Conservation (phyloP, 192 early-diverging fungal species). For the Coemansia sp. region DNA sequence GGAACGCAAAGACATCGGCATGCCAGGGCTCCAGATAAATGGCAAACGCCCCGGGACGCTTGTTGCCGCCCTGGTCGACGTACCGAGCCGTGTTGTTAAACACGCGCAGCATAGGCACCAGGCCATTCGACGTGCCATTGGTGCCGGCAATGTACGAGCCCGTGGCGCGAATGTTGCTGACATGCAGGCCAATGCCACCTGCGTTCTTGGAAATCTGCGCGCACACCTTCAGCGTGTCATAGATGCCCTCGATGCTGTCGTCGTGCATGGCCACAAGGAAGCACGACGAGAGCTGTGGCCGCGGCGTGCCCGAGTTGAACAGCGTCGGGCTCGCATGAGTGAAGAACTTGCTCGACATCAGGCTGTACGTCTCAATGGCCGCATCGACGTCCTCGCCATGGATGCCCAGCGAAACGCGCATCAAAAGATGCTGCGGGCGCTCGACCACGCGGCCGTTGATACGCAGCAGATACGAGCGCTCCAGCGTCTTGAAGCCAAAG, state of each 20-base stretch:
- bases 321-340: constrained; percentile 97
- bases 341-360: constrained; percentile 91
- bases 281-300: constrained; percentile 92
- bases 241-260: constrained; percentile 97
- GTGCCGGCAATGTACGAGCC: constrained; percentile 98
- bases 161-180: constrained; percentile 92
- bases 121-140: constrained; percentile 94
- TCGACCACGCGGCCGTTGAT: constrained; percentile 87
- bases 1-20: constrained; percentile 93
- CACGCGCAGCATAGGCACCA: constrained; percentile 96
- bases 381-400: constrained; percentile 87
- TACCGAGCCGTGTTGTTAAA: constrained; percentile 98
- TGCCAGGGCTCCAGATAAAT: constrained; percentile 99
- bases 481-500: constrained; percentile 99
- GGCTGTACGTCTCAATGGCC: constrained; percentile 92
- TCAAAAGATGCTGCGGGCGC: constrained; percentile 96
- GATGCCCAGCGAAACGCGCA: constrained; percentile 97
- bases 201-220: constrained; percentile 98
- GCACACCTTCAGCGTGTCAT: constrained; percentile 94
- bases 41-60: constrained; percentile 96
- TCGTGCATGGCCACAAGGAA: constrained; percentile 96
- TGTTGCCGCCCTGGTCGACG: constrained; percentile 99
- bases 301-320: constrained; percentile 97
- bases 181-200: constrained; percentile 95
- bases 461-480: constrained; percentile 89